Evolutionary conservation across 768 basidiomycete species (phyloP), one percentile per base, ranked within the genome.

Genomic region (Collybiopsis luxurians): DNA sequence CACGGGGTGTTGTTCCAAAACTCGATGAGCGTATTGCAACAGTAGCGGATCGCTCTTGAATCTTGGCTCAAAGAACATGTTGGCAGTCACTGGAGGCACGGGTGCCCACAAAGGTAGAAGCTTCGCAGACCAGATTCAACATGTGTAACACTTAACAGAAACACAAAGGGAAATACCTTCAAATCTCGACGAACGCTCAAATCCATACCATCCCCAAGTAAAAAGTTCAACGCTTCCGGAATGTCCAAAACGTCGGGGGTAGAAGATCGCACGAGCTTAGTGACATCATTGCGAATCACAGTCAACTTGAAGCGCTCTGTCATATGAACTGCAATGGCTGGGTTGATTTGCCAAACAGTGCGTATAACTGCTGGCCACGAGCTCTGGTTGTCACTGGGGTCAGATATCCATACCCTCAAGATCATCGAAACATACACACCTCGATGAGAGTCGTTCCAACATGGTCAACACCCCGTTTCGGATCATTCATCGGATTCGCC

Each of bases 1-100:
- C 10, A 98, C 92, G 0, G 95, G 91, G 67, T 98, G 95, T 68
- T 96, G 91, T 67, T 94, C 94, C 42, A 99, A 74, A 1, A 95
- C 95, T 42, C 95, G 83, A 72, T 98, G 93, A 0, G 95, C 95
- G 67, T 98, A 98, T 86, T 99, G 97, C 21, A 98, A 74, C 34
- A 97, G 71, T 34, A 92, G 69, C 0, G 96, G 89, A 65, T 98
- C 87, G 63, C 84, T 91, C 60, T 85, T 80, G 69, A 88, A 95
- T 53, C 85, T 84, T 27, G 83, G 85, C 68, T 95, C 92, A 69
- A 98, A 97, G 67, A 89, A 90, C 0, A 88, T 86, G 62, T 83
- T 82, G 19, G 92, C 92, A 19, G 87, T 75, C 17, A 95, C 78
- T 0, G 92, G 94, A 2, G 96, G 87, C 13, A 95, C 89, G 19